Evolutionary conservation across 495 filamentous ascomycete species (phyloP).

Genomic region (Clavariopsis aquatica): DNA sequence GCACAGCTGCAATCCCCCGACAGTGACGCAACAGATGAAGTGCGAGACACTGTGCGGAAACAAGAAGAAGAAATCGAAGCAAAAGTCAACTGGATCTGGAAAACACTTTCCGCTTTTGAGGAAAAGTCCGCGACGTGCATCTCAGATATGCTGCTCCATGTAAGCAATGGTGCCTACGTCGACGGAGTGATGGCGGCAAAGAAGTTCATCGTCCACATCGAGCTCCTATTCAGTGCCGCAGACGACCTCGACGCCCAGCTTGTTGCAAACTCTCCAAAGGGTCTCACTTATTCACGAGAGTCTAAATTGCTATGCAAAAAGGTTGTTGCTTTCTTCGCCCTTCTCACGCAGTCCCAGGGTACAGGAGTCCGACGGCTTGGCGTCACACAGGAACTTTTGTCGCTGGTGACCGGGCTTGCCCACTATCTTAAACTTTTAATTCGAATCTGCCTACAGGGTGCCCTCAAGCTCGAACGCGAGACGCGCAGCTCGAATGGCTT

Average conservation of each 20-base stretch:
- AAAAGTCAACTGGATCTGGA: slow-evolving; percentile 98
- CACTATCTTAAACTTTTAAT: slow-evolving; percentile 99
- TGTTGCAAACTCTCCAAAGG: slow-evolving; percentile 68
- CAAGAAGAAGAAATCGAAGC: slow-evolving; percentile 95
- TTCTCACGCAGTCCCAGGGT: slow-evolving; percentile 91
- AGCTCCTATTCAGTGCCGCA: slow-evolving; percentile 85
- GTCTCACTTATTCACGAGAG: slow-evolving; percentile 87
- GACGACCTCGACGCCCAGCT: slow-evolving; percentile 79
- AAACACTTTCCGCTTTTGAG: slow-evolving; percentile 93
- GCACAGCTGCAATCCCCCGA: slow-evolving; percentile 50
- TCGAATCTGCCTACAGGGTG: slow-evolving; percentile 91
- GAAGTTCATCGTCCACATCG: slow-evolving; percentile 93
- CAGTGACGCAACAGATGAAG: slow-evolving; percentile 67
- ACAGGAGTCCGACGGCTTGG: slow-evolving; percentile 83
- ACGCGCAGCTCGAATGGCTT: slow-evolving; percentile 71
- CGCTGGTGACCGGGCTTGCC: slow-evolving; percentile 91
- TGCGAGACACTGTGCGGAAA: slow-evolving; percentile 72
- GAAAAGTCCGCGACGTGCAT: slow-evolving; percentile 98
- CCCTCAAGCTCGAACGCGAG: slow-evolving; percentile 87
- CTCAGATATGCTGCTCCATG: slow-evolving; percentile 98
- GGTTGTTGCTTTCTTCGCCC: slow-evolving; percentile 94
- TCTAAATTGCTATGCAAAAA: slow-evolving; percentile 99
- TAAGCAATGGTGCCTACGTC: slow-evolving; percentile 95
- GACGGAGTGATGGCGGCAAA: slow-evolving; percentile 96
- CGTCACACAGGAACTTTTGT: slow-evolving; percentile 94